Evolutionary conservation across 2,329 filamentous ascomycete species (phyloP), one percentile per base, ranked within the genome.

Genomic region (Trichoderma sp.): DNA sequence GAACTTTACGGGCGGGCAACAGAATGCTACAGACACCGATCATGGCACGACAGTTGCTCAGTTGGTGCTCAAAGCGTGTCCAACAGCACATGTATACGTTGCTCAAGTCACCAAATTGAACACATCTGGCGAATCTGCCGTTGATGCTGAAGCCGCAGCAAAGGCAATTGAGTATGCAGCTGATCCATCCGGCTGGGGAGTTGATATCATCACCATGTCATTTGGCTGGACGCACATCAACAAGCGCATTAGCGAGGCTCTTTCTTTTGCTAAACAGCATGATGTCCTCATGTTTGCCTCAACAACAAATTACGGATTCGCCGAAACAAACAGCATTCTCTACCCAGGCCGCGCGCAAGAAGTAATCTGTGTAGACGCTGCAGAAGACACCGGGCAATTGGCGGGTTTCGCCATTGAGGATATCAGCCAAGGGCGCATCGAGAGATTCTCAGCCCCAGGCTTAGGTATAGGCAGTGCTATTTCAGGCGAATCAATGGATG

Each of bases 131-230:
- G 28, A 13, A 21, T 8, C 28, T 5, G 7, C 28, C 18, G 26
- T 56, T 32, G 54, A 56, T 18, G 7, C 30, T 13, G 39, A 28
- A 61, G 39, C 39, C 5, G 59, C 30, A 21, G 59, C 59, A 10
- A 49, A 39, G 11, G 59, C 59, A 2, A 61, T 61, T 32, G 37
- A 10, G 5, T 61, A 13, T 13, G 59, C 59, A 10, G 59, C 59
- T 49, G 37, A 61, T n/a, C 59, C 59, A 13, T 16, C 0, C 1
- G 2, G n/a, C 4, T 61, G 37, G 59, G 59, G 59, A 18, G 59
- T 61, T 16, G 59, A 61, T 34, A 61, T 61, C 16, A 61, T 61
- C 39, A 61, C 30, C 39, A 61, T 61, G 59, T 51, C 59, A 8
- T 61, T 61, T 18, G 59, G 59, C 16, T 61, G 59, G 37, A 18